These are phyloP conservation scores for Ceratonia siliqua DNA, from an alignment of 306 rosid species.

Conservation along the genomic window DNA sequence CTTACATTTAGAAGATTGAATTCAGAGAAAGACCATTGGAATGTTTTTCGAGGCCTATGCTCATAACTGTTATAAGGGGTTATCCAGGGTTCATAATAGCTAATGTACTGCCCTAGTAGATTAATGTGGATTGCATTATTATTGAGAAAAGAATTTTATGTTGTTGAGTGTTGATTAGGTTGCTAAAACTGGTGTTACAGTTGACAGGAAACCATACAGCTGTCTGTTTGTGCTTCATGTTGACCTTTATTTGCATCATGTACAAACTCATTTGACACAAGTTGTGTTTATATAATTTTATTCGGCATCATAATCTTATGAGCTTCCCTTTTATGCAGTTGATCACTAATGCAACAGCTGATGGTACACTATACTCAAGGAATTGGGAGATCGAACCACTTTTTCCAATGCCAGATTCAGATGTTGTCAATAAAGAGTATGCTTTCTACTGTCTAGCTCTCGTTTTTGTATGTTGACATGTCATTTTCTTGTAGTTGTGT, in stretches of 20 bases:
- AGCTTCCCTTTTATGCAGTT: slow-evolving; percentile 53
- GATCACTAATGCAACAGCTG: slow-evolving; percentile 92
- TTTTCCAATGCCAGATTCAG: slow-evolving; percentile 71
- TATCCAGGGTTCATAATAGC: neutral
- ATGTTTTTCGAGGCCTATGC: neutral
- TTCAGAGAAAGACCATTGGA: neutral
- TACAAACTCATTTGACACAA: neutral
- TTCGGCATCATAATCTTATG: slow-evolving; percentile 12
- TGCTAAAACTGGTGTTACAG: neutral
- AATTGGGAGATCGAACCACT: slow-evolving; percentile 97
- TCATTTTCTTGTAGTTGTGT: slow-evolving; percentile 17
- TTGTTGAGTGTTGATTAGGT: neutral
- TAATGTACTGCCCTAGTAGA: slow-evolving; percentile 5
- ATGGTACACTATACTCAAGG: slow-evolving; percentile 75
- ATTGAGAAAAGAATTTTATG: neutral
- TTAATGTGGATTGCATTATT: neutral
- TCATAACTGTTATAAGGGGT: slow-evolving; percentile 11
- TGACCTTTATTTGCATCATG: neutral
- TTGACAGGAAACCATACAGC: neutral
- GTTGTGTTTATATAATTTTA: slow-evolving; percentile 22
- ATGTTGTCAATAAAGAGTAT: slow-evolving; percentile 61
- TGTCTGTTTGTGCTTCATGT: slow-evolving; percentile 18
- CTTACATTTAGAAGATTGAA: neutral
- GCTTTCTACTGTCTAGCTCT: slow-evolving; percentile 33
- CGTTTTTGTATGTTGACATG: slow-evolving; percentile 13